Evolutionary conservation across 1,139 yeast genomes (phyloP), one percentile per base, ranked within the genome.

Genomic region (Pichia sp.): DNA sequence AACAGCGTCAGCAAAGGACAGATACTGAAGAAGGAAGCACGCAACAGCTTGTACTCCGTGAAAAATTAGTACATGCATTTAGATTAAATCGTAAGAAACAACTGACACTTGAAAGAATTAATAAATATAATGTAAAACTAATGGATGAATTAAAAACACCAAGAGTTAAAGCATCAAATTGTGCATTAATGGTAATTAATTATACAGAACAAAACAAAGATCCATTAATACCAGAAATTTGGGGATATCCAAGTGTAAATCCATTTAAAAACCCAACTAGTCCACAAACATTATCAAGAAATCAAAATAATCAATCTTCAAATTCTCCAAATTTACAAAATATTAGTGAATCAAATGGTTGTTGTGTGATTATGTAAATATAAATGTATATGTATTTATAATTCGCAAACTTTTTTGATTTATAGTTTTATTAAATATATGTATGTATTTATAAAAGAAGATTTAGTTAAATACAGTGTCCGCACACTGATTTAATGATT

Each of bases 101-200:
- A 47, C 62, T 83, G 47, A 81, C 81, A 60, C 65, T 82, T 38
- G 78, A 74, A 54, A 68, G 94, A 48, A 72, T 82, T 25, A 70
- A 72, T 42, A 83, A 80, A 51, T 66, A 81, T 37, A 81, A 80
- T 55, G 59, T 62, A 11, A 72, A 76, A 43, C 63, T 83, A 33
- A 73, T 69, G 48, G 70, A 69, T 28, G 75, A 79, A 38, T 60
- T 84, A 34, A 58, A 69, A 8, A 63, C 76, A 42, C 80, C 80
- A 8, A 63, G 93, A 45, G 75, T 80, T 9, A 76, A 80, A 29
- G 84, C 87, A 4, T 80, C 87, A 15, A 76, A 75, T 49, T 84
- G 87, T 7, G 76, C 84, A 32, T 62, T 72, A 22, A 51, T 58
- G 56, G 63, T 73, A 23, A 66, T 74, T 21, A 64, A 69, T 45